Conservation (phyloP, 2,329 filamentous ascomycete genomes). For the Zymoseptoria tritici region DNA sequence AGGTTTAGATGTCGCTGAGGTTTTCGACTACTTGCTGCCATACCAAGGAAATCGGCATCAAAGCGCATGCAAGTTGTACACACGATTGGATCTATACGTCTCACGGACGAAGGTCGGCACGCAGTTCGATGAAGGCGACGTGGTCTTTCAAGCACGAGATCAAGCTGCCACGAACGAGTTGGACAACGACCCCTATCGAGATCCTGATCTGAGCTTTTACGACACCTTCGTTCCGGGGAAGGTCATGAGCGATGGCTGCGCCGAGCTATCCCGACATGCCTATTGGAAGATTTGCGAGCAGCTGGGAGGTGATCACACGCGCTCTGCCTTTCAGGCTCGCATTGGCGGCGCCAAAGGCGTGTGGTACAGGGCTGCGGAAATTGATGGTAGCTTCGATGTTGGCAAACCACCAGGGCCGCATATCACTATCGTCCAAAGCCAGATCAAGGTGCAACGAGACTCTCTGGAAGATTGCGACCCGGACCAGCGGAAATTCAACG, state of each 20-base stretch:
- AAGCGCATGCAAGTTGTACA: conserved; percentile 35
- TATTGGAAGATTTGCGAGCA: conserved; percentile 45
- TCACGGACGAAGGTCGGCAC: conserved; percentile 35
- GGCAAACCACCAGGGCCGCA: conserved; percentile 3
- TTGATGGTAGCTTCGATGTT: neutral
- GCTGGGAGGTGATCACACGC: conserved; percentile 48
- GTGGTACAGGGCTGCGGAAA: conserved; percentile 49
- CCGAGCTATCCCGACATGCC: conserved; percentile 54
- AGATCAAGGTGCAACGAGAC: conserved; percentile 50
- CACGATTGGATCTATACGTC: conserved; percentile 36
- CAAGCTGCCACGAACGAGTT: conserved; percentile 25
- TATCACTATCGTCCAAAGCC: conserved; percentile 55
- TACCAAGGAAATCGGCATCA: conserved; percentile 31
- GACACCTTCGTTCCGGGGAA: conserved; percentile 5
- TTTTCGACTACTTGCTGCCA: conserved; percentile 37
- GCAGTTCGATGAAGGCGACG: conserved; percentile 32
- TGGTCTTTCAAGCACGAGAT: conserved; percentile 19
- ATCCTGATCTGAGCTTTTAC: conserved; percentile 15
- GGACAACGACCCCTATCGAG: conserved; percentile 33
- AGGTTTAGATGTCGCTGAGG: conserved; percentile 17
- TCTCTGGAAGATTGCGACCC: conserved; percentile 26
- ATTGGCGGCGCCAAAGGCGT: conserved; percentile 69
- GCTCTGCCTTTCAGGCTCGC: conserved; percentile 61
- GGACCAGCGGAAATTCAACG: conserved; percentile 49
- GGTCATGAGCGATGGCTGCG: conserved; percentile 52